Conservation (phyloP, 495 filamentous ascomycete species). For the Neurospora pannonica region DNA sequence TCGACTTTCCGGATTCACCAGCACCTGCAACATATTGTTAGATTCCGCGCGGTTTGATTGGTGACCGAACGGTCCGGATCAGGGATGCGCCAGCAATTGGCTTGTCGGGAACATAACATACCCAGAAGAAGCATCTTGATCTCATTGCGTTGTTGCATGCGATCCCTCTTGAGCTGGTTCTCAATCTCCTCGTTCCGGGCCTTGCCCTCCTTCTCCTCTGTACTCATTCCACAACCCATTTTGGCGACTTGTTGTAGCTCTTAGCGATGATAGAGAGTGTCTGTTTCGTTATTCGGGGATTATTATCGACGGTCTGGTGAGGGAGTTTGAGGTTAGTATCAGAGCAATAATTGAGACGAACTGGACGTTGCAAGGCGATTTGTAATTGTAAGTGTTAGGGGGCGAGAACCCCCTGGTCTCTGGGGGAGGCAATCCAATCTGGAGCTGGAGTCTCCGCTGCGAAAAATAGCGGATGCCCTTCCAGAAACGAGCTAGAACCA, state of each 20-base stretch:
- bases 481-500: neutral
- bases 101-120: constrained; percentile 36
- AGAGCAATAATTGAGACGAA: neutral
- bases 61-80: neutral
- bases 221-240: constrained; percentile 99
- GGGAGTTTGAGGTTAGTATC: neutral
- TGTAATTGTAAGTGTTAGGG: neutral
- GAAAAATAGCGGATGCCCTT: neutral
- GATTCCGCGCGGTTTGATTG: neutral
- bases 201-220: constrained; percentile 99
- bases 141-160: constrained; percentile 91
- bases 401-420: neutral
- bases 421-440: neutral
- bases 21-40: constrained; percentile 54
- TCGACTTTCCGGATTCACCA: constrained; percentile 99
- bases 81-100: neutral
- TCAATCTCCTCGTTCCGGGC: constrained; percentile 98
- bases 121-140: constrained; percentile 99
- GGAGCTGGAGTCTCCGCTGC: neutral
- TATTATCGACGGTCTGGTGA: neutral
- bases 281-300: constrained; percentile 3
- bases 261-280: constrained; percentile 9
- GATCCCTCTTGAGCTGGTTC: constrained; percentile 92
- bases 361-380: neutral
- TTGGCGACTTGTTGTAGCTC: constrained; percentile 38